These are phyloP conservation scores for Kernera saxatilis DNA, from an alignment of 345 rosid species.

Conservation along the genomic window DNA sequence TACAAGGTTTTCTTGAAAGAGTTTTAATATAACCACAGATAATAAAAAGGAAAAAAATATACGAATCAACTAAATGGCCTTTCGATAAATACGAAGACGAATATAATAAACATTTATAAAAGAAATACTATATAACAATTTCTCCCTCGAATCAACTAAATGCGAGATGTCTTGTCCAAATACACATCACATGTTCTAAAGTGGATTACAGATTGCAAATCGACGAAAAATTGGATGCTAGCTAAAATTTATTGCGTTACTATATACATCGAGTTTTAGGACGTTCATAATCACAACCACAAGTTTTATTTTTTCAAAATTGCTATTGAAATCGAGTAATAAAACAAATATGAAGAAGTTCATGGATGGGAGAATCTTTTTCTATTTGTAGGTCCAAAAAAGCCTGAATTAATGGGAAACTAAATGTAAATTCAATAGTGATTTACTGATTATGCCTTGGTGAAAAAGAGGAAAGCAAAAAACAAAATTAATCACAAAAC, in stretches of 20 bases:
- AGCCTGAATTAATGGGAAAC: constrained; percentile 27
- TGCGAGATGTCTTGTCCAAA: constrained; percentile 24
- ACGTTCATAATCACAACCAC: constrained; percentile 10
- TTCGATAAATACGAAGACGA: not conserved
- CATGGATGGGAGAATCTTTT: not conserved
- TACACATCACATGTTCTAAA: constrained; percentile 21
- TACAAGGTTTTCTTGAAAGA: not conserved
- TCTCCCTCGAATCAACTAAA: constrained; percentile 5
- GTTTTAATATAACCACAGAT: not conserved
- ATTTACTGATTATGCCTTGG: constrained; percentile 24
- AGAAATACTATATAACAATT: not conserved
- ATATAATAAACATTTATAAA: not conserved
- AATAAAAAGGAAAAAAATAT: not conserved
- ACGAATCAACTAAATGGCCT: not conserved
- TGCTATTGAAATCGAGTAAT: not conserved
- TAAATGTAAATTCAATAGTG: not conserved
- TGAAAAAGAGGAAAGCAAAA: not conserved
- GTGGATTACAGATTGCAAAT: constrained; percentile 31
- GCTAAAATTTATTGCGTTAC: constrained; percentile 21
- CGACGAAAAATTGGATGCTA: not conserved
- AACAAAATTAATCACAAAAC: constrained; percentile 13
- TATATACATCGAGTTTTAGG: not conserved
- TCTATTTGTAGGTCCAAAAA: constrained; percentile 15
- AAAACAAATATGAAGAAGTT: not conserved
- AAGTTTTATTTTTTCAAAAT: not conserved